phyloP scores from a whole-genome alignment of 192 early-diverging fungal species.

The Backusella liffmaniae region DNA sequence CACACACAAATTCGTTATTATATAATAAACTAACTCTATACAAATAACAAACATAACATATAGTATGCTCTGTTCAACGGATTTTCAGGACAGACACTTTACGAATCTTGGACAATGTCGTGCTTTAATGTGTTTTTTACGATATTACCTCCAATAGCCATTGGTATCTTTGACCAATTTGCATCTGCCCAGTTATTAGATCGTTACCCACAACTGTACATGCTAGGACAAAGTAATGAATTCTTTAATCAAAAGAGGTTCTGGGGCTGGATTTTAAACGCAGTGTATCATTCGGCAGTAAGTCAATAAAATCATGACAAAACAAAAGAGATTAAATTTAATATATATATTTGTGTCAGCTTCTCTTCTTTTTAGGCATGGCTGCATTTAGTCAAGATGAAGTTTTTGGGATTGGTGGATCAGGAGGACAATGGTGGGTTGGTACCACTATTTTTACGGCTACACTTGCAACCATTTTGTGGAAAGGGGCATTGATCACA shows the following conservation, averaged over 20 bases:
- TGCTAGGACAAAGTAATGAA: constrained; percentile 40
- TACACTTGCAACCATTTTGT: constrained; percentile 84
- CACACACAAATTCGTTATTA: not conserved
- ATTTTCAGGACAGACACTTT: constrained; percentile 91
- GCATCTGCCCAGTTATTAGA: constrained; percentile 82
- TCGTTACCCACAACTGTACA: constrained; percentile 92
- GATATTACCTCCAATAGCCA: constrained; percentile 84
- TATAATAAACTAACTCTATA: constrained; percentile 10
- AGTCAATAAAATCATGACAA: not conserved
- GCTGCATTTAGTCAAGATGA: constrained; percentile 65
- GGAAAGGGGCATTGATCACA: constrained; percentile 86
- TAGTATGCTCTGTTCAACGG: constrained; percentile 79
- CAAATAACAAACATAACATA: not conserved
- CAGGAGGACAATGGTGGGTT: constrained; percentile 87
- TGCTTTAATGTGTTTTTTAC: constrained; percentile 93
- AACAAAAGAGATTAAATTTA: not conserved
- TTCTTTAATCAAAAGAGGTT: constrained; percentile 84
- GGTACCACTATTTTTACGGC: constrained; percentile 88
- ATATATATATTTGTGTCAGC: constrained; percentile 12
- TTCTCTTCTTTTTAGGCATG: constrained; percentile 70
- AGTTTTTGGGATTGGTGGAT: constrained; percentile 64
- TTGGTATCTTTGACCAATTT: constrained; percentile 94
- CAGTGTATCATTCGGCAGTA: constrained; percentile 87
- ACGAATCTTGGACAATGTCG: constrained; percentile 91
- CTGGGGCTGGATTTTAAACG: constrained; percentile 91